Percentiles rank a stretch among this genome's conserved stretches.
Evolutionary conservation across 306 rosid genomes (phyloP).

Genomic region (Astragalus membranaceus): DNA sequence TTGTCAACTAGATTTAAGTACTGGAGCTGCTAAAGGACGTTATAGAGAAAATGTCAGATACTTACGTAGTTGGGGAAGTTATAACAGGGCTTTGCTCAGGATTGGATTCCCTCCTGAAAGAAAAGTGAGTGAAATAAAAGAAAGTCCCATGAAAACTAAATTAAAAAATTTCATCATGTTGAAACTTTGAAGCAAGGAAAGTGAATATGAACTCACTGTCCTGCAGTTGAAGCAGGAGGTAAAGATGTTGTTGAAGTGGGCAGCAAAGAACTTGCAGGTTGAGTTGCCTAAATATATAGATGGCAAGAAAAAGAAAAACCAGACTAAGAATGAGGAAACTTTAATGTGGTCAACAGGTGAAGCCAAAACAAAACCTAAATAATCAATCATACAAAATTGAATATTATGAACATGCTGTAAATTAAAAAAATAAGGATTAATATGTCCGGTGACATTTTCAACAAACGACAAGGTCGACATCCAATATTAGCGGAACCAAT

Average conservation of each 20-base stretch:
- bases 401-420: neutral
- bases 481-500: neutral
- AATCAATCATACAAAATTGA: neutral
- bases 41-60: constrained; percentile 14
- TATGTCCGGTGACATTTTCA: neutral
- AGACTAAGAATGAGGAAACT: neutral
- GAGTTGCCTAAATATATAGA: constrained; percentile 21
- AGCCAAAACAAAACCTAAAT: neutral
- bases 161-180: neutral
- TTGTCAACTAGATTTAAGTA: neutral
- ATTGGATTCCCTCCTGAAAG: constrained; percentile 39
- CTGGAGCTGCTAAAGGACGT: neutral
- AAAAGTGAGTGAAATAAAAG: neutral
- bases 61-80: constrained; percentile 41
- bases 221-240: constrained; percentile 32
- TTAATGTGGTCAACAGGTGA: neutral
- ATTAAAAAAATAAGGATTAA: neutral
- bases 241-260: constrained; percentile 32
- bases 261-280: constrained; percentile 28
- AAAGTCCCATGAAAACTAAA: neutral
- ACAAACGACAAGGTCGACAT: neutral
- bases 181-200: constrained; percentile 1
- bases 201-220: constrained; percentile 45
- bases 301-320: neutral
- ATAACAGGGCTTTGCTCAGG: constrained; percentile 33